A percentile compares a stretch with the other conserved stretches of the same genome.
These are phyloP conservation scores for Fusarium penzigii DNA, from an alignment of 2,329 filamentous ascomycete genomes.

Conservation along the genomic window DNA sequence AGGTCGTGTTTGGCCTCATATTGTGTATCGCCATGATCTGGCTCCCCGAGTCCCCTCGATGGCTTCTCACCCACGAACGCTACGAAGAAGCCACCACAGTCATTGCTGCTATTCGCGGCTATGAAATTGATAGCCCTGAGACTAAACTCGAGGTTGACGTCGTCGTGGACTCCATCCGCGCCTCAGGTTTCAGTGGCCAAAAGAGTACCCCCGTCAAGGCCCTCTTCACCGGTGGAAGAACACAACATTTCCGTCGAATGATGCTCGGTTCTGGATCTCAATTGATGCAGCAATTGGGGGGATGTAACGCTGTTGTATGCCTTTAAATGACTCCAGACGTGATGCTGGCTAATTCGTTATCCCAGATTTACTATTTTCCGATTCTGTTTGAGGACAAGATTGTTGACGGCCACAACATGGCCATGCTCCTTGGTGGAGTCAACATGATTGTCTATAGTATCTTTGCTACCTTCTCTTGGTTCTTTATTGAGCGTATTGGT, in stretches of 20 bases:
- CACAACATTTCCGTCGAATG: slow-evolving; percentile 66
- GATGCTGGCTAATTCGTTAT: too few relatives aligned
- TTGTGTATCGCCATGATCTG: slow-evolving; percentile 45
- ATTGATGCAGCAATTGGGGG: slow-evolving; percentile 63
- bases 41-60: slow-evolving; percentile 49
- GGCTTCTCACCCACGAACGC: slow-evolving; percentile 49
- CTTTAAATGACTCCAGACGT: too few relatives aligned
- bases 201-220: slow-evolving; percentile 52
- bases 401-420: slow-evolving; percentile 40
- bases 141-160: slow-evolving; percentile 60
- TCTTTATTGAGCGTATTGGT: slow-evolving; percentile 50
- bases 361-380: slow-evolving; percentile 64
- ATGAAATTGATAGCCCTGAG: slow-evolving; percentile 53
- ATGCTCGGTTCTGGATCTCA: slow-evolving; percentile 60
- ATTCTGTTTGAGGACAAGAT: slow-evolving; percentile 49
- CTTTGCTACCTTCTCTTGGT: slow-evolving; percentile 56
- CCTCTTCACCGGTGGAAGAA: slow-evolving; percentile 62
- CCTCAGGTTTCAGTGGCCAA: slow-evolving; percentile 47
- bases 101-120: slow-evolving; percentile 34
- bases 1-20: slow-evolving; percentile 42
- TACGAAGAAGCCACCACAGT: slow-evolving; percentile 41
- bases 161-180: slow-evolving; percentile 50
- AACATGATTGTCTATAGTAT: slow-evolving; percentile 59
- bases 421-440: slow-evolving; percentile 52
- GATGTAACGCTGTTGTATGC: slow-evolving; percentile 60